Evolutionary conservation across 192 early-diverging fungal species (phyloP).

Genomic region (Thamnidium elegans): DNA sequence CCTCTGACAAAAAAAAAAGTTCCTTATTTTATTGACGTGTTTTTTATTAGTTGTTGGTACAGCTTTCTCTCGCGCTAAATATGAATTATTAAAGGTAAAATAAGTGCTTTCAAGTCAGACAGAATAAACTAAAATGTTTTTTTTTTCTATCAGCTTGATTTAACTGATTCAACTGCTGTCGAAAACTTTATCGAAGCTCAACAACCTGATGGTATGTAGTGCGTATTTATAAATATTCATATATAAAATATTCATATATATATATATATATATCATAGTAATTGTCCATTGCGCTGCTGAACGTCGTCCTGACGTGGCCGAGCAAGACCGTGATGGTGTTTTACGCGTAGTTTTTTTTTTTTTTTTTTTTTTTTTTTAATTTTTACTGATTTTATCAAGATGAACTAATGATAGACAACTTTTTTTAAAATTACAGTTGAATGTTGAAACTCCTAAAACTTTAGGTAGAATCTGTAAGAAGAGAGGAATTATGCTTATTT

Average conservation of each 20-base stretch:
- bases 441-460: conserved; percentile 57
- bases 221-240: background rate
- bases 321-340: conserved; percentile 55
- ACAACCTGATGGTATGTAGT: no score
- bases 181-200: background rate
- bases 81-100: conserved; percentile 52
- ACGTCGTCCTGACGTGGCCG: conserved; percentile 79
- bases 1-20: background rate
- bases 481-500: conserved; percentile 60
- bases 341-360: conserved; percentile 37
- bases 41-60: conserved; percentile 63
- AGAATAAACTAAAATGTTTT: background rate
- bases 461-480: conserved; percentile 53
- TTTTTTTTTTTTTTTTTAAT: background rate
- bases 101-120: background rate
- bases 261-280: conserved; percentile 24
- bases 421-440: conserved; percentile 46
- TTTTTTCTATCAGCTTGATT: conserved; percentile 52
- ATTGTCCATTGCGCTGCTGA: conserved; percentile 88
- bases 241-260: background rate
- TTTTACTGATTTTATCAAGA: background rate
- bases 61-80: conserved; percentile 59
- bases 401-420: background rate
- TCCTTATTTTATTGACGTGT: background rate
- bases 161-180: conserved; percentile 53